A percentile compares a stretch with the other conserved stretches of the same genome.
Evolutionary conservation across 2,329 filamentous ascomycete genomes (phyloP).

Genomic region (Ophiostoma himal-ulmi): DNA sequence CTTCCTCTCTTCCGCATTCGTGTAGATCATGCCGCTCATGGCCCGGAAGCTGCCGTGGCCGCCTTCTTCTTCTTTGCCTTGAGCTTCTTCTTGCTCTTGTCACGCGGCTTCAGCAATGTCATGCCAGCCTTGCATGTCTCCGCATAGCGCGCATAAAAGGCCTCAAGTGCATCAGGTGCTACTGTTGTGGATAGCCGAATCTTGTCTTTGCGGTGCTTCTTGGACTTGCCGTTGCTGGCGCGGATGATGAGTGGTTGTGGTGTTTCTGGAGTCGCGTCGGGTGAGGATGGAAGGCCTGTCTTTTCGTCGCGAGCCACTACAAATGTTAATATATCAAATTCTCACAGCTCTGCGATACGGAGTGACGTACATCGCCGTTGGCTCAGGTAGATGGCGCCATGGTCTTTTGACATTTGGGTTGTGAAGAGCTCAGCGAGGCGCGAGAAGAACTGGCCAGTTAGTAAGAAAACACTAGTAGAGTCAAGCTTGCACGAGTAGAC

Average conservation of each 20-base stretch:
- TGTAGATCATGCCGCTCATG: not conserved
- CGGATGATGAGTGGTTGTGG: conserved; percentile 72
- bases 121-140: conserved; percentile 88
- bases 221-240: conserved; percentile 72
- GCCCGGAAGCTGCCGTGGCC: conserved; percentile 26
- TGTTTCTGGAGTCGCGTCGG: conserved; percentile 35
- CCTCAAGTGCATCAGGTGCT: conserved; percentile 65
- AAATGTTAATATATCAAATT: not conserved
- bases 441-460: conserved; percentile 60
- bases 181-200: conserved; percentile 81
- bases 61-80: conserved; percentile 68
- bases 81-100: conserved; percentile 79
- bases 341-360: not conserved
- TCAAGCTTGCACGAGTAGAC: not conserved
- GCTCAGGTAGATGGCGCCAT: conserved; percentile 67
- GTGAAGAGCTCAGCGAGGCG: conserved; percentile 63
- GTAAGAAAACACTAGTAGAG: not conserved
- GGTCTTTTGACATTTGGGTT: conserved; percentile 59
- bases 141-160: conserved; percentile 78
- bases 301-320: conserved; percentile 22
- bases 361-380: conserved; percentile 64
- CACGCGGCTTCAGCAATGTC: conserved; percentile 83
- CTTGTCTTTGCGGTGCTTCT: conserved; percentile 50
- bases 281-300: not conserved
- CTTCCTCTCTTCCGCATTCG: not conserved